phyloP scores from a whole-genome alignment of 768 basidiomycete genomes.

The Leccinum imitatum region DNA sequence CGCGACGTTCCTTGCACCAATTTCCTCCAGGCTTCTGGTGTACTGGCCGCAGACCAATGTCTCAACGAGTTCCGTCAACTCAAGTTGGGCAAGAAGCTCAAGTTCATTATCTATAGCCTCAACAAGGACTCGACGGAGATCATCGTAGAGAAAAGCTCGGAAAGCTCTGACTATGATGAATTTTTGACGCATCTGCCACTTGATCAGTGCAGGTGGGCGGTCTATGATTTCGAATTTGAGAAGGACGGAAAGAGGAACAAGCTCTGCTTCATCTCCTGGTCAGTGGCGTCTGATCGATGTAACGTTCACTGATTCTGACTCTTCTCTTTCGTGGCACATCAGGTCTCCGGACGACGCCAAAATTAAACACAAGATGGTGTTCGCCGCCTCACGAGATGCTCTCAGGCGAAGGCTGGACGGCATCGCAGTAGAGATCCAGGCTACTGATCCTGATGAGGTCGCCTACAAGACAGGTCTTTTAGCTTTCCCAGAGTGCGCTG shows the following conservation, averaged over 20 bases:
- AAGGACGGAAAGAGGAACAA: constrained; percentile 82
- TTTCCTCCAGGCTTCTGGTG: constrained; percentile 29
- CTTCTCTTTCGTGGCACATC: neutral
- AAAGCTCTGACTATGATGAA: constrained; percentile 55
- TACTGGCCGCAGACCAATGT: constrained; percentile 58
- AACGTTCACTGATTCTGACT: neutral
- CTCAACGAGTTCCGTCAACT: constrained; percentile 9
- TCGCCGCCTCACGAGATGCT: constrained; percentile 87
- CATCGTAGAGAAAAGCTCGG: constrained; percentile 66
- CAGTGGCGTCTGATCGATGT: constrained; percentile 34
- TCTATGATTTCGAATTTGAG: constrained; percentile 89
- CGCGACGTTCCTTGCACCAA: neutral
- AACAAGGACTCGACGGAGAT: constrained; percentile 63
- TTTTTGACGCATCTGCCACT: constrained; percentile 77
- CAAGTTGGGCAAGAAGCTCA: constrained; percentile 51
- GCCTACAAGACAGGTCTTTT: constrained; percentile 64
- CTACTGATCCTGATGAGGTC: constrained; percentile 73
- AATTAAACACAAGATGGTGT: constrained; percentile 92
- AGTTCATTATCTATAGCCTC: constrained; percentile 85
- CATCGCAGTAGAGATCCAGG: constrained; percentile 82
- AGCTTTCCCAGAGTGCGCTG: neutral
- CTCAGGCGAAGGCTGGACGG: constrained; percentile 76
- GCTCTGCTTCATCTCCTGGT: constrained; percentile 86
- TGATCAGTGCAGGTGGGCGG: constrained; percentile 76
- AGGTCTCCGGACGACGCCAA: constrained; percentile 89